These are phyloP conservation scores for Pythium aristosporum DNA, from an alignment of 352 stramenopile genomes.

Conservation along the genomic window DNA sequence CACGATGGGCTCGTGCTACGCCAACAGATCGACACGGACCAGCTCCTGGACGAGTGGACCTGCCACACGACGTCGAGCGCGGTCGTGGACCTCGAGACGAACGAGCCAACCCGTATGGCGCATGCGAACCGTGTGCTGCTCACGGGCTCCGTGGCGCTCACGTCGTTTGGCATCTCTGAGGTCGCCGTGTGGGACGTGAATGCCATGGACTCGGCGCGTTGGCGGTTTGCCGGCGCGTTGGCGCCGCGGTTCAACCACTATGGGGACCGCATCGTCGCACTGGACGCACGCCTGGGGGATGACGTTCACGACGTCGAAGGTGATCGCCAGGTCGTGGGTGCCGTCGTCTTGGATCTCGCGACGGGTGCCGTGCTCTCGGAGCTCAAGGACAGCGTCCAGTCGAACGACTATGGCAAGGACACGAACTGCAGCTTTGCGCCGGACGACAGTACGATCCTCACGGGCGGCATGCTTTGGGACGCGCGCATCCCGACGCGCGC, in stretches of 20 bases:
- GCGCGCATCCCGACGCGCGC: slow-evolving; percentile 61
- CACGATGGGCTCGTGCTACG: slow-evolving; percentile 64
- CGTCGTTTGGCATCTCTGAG: slow-evolving; percentile 49
- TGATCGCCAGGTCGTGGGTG: slow-evolving; percentile 38
- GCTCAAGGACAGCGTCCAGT: slow-evolving; percentile 59
- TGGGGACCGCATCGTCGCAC: slow-evolving; percentile 66
- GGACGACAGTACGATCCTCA: slow-evolving; percentile 71
- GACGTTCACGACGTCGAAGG: slow-evolving; percentile 36
- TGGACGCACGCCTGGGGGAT: slow-evolving; percentile 48
- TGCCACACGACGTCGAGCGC: slow-evolving; percentile 71
- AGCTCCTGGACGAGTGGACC: slow-evolving; percentile 70
- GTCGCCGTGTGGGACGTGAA: slow-evolving; percentile 78
- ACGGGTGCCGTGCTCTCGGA: slow-evolving; percentile 61
- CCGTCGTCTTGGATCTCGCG: slow-evolving; percentile 67
- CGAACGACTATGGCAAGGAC: slow-evolving; percentile 71
- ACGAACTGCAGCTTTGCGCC: slow-evolving; percentile 81
- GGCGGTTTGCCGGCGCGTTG: slow-evolving; percentile 58
- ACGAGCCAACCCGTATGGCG: slow-evolving; percentile 56
- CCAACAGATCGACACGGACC: slow-evolving; percentile 62
- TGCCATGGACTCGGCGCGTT: slow-evolving; percentile 55
- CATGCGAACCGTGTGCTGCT: slow-evolving; percentile 52
- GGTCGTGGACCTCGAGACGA: slow-evolving; percentile 70
- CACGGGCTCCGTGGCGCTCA: slow-evolving; percentile 50
- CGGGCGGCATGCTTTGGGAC: slow-evolving; percentile 84
- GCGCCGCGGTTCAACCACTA: slow-evolving; percentile 78